Percentiles rank a stretch among this genome's conserved stretches.
Conservation (phyloP, 2,329 filamentous ascomycete genomes). For the Fusarium sp. region DNA sequence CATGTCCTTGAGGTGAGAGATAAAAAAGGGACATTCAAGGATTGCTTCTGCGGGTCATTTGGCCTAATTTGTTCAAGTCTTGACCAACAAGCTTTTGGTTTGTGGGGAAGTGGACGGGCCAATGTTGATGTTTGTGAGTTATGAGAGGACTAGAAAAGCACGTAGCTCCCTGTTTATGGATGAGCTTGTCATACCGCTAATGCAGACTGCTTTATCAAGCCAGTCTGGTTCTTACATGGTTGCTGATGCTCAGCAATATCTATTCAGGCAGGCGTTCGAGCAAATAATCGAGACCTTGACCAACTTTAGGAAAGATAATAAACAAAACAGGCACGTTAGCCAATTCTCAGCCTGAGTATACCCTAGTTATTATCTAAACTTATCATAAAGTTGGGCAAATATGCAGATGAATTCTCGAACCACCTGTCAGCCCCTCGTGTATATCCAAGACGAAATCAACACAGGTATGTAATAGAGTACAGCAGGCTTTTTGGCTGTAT, state of each 20-base stretch:
- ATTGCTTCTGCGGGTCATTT: conserved; percentile 33
- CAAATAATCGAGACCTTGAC: no score
- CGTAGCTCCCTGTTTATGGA: no score
- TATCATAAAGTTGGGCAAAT: no score
- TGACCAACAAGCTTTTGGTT: conserved; percentile 43
- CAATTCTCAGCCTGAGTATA: no score
- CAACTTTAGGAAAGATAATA: no score
- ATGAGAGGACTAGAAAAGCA: conserved; percentile 8
- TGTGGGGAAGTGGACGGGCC: conserved; percentile 42
- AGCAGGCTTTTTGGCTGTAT: neutral
- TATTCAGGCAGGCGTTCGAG: neutral
- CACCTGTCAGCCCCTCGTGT: neutral
- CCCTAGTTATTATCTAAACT: no score
- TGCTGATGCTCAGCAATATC: neutral
- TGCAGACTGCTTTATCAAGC: conserved; percentile 18
- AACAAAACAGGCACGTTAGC: no score
- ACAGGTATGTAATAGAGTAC: neutral
- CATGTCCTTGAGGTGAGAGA: conserved; percentile 27
- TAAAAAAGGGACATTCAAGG: conserved; percentile 34
- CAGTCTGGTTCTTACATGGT: neutral
- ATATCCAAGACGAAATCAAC: neutral
- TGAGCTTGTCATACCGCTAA: conserved; percentile 19
- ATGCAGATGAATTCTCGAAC: no score
- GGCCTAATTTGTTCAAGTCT: conserved; percentile 36
- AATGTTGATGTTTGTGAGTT: conserved; percentile 34